Evolutionary conservation across 1,139 yeast genomes (phyloP).

Genomic region (Magnusiomyces suaveolens): DNA sequence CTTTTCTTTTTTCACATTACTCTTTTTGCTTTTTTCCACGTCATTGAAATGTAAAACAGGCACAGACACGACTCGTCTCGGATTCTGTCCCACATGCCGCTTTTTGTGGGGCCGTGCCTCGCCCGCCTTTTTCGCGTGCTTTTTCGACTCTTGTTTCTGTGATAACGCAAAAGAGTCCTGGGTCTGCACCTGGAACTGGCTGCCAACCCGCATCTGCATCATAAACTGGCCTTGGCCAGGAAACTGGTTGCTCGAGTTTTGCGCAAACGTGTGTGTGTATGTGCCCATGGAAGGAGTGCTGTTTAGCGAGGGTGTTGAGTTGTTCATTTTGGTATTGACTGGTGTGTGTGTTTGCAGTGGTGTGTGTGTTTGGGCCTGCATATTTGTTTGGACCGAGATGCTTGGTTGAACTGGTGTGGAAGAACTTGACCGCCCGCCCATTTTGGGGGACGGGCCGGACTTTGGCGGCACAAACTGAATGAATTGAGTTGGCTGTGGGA

Average conservation of each 20-base stretch:
- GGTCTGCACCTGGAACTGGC: conserved; percentile 3
- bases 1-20: not conserved
- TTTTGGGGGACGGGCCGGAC: not conserved
- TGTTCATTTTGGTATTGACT: not conserved
- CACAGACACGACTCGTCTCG: not conserved
- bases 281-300: not conserved
- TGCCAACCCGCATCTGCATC: not conserved
- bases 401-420: not conserved
- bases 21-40: not conserved
- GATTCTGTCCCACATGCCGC: not conserved
- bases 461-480: not conserved
- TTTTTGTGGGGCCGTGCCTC: not conserved
- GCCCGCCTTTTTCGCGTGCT: not conserved
- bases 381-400: not conserved
- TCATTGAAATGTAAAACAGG: not conserved
- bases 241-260: not conserved
- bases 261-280: not conserved
- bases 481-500: not conserved
- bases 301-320: not conserved
- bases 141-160: not conserved
- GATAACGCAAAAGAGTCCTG: not conserved
- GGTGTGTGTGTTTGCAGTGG: not conserved
- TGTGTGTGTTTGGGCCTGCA: not conserved
- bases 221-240: not conserved
- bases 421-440: not conserved